A percentile compares a stretch with the other conserved stretches of the same genome.
Evolutionary conservation across 345 rosid species (phyloP).

Genomic region (Capsella bursapastoris): DNA sequence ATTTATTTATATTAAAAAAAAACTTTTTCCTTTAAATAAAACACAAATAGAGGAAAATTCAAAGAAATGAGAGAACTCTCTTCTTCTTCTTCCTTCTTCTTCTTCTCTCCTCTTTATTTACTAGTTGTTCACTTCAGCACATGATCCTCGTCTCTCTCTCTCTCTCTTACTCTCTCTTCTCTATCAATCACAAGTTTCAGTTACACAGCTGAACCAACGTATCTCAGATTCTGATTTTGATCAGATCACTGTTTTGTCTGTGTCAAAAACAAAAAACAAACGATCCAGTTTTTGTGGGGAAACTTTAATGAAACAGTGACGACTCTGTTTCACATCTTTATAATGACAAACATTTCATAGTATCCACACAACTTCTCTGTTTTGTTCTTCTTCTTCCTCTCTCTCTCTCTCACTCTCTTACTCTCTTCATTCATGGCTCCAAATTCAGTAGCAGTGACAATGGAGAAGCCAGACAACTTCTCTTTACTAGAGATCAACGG

Average conservation of each 20-base stretch:
- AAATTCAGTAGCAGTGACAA: constrained; percentile 74
- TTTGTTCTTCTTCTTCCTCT: background rate
- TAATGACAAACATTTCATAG: constrained; percentile 34
- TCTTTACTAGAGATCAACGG: constrained; percentile 65
- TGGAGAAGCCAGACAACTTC: constrained; percentile 75
- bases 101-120: constrained; percentile 44
- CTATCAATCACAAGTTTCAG: constrained; percentile 36
- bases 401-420: background rate
- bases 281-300: constrained; percentile 46
- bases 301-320: constrained; percentile 43
- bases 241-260: constrained; percentile 35
- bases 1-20: background rate
- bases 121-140: constrained; percentile 44
- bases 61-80: constrained; percentile 24
- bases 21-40: background rate
- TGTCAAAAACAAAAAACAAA: constrained; percentile 7
- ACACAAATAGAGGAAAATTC: constrained; percentile 29
- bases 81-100: constrained; percentile 31
- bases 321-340: constrained; percentile 34
- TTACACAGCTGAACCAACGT: constrained; percentile 38
- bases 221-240: constrained; percentile 40
- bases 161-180: constrained; percentile 18
- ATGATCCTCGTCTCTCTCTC: constrained; percentile 39
- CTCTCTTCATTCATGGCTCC: constrained; percentile 63
- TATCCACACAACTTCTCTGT: constrained; percentile 19